Evolutionary conservation across 2,329 filamentous ascomycete genomes (phyloP).

Genomic region (Aspergillus aculeatinus): DNA sequence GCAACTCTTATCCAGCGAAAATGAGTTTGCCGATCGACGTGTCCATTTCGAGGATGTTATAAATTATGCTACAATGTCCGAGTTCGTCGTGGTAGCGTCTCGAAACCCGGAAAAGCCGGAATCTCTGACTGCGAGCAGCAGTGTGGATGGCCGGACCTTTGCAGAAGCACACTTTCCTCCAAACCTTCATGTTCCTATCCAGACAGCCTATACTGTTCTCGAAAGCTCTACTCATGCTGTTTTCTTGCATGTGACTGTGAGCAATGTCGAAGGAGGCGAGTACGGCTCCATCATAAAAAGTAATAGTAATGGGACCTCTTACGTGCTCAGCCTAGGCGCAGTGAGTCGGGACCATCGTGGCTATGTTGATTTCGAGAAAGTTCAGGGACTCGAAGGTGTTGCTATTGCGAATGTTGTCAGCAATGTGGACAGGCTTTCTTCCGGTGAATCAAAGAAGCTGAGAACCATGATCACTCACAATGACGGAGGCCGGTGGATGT

Average conservation of each 20-base stretch:
- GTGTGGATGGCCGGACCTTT: conserved; percentile 79
- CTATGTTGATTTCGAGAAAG: conserved; percentile 95
- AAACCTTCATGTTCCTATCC: conserved; percentile 75
- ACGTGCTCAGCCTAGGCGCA: conserved; percentile 75
- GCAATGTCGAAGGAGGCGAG: conserved; percentile 61
- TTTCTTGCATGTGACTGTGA: conserved; percentile 87
- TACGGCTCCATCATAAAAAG: conserved; percentile 94
- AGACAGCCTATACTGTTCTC: conserved; percentile 85
- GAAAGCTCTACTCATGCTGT: conserved; percentile 93
- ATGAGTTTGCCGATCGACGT: conserved; percentile 70
- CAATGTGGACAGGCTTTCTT: conserved; percentile 65
- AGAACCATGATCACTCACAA: conserved; percentile 95
- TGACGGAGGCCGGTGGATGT: conserved; percentile 84
- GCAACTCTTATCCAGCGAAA: conserved; percentile 72
- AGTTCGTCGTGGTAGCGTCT: conserved; percentile 89
- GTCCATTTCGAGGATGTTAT: conserved; percentile 69
- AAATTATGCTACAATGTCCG: conserved; percentile 90
- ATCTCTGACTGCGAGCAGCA: conserved; percentile 74
- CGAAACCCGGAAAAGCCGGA: conserved; percentile 61
- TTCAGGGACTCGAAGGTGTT: conserved; percentile 87
- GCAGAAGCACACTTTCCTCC: conserved; percentile 81
- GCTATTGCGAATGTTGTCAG: conserved; percentile 80
- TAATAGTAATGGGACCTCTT: conserved; percentile 96
- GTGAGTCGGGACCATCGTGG: conserved; percentile 77
- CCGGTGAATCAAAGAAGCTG: conserved; percentile 68